Evolutionary conservation across 805 yeast genomes (phyloP), one percentile per base, ranked within the genome.

Genomic region (Scheffersomyces lignosus): DNA sequence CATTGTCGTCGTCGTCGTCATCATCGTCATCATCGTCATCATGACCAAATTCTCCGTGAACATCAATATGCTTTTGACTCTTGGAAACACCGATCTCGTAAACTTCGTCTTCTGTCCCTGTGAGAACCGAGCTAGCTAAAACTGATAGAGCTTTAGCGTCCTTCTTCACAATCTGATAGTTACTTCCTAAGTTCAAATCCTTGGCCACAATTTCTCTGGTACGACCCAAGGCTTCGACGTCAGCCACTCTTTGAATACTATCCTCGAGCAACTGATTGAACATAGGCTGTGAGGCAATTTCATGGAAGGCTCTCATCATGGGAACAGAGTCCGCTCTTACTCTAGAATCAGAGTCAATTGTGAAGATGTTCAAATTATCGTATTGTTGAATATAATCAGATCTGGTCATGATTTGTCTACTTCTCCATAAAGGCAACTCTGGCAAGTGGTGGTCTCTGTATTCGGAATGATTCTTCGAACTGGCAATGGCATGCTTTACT

Each of bases 241-340:
- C 91, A 3, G 77, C 72, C 2, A 87, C 85, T 33, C 95, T 64
- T 35, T 80, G 78, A 7, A 77, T 60, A 0, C 91, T 81, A 34
- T 82, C 85, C 13, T 75, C 72, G 18, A 87, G 60, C 15, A 86
- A 61, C 39, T 80, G 74, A 30, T 83, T 81, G 46, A 87, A 87
- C 6, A 83, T 85, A 1, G 87, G 84, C 58, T 78, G 80, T 3
- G 77, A 64, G 2, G 82, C 81, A 34, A 87, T 83, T 53, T 87
- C 95, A 41, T 84, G 78, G 55, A 87, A 87, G 4, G 91, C 95
- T 47, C 90, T 73, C 95, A 87, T 84, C 95, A 87, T 86, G 1
- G 91, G 90, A 2, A 84, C 83, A 6, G 87, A 80, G 56, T 87
- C 95, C 0, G 95, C 91, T 24, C 84, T 66, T 3, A 87, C 95